Percentiles rank a stretch among this genome's conserved stretches.
Conservation (phyloP, 345 rosid species). For the Eucalyptus curtisii region DNA sequence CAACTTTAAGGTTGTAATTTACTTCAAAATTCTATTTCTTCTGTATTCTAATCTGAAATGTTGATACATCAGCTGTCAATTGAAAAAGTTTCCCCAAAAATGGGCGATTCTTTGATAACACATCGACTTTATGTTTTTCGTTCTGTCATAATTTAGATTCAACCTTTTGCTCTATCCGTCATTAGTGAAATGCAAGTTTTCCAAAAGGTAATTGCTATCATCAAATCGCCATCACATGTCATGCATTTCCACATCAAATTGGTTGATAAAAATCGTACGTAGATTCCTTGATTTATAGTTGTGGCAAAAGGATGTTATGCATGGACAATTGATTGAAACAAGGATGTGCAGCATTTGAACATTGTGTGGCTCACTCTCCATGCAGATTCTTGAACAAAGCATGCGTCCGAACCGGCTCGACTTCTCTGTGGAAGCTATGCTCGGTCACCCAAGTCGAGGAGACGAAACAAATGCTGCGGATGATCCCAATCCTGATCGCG, state of each 20-base stretch:
- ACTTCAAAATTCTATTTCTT: background rate
- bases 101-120: rapidly evolving
- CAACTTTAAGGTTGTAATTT: constrained; percentile 28
- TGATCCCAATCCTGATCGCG: constrained; percentile 64
- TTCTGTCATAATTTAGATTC: too few relatives aligned
- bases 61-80: too few relatives aligned
- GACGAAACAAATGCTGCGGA: constrained; percentile 81
- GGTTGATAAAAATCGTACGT: background rate
- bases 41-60: too few relatives aligned
- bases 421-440: constrained; percentile 48
- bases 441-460: constrained; percentile 85
- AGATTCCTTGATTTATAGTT: too few relatives aligned
- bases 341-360: background rate
- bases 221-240: background rate
- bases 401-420: constrained; percentile 40
- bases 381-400: constrained; percentile 66
- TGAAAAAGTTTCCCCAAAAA: too few relatives aligned
- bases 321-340: background rate
- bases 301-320: background rate
- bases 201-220: rapidly evolving
- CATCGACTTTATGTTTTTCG: too few relatives aligned
- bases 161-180: too few relatives aligned
- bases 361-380: background rate
- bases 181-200: too few relatives aligned
- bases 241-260: background rate